These are phyloP conservation scores for Blechomonas ayalai DNA, from an alignment of 208 protist species.

Conservation along the genomic window DNA sequence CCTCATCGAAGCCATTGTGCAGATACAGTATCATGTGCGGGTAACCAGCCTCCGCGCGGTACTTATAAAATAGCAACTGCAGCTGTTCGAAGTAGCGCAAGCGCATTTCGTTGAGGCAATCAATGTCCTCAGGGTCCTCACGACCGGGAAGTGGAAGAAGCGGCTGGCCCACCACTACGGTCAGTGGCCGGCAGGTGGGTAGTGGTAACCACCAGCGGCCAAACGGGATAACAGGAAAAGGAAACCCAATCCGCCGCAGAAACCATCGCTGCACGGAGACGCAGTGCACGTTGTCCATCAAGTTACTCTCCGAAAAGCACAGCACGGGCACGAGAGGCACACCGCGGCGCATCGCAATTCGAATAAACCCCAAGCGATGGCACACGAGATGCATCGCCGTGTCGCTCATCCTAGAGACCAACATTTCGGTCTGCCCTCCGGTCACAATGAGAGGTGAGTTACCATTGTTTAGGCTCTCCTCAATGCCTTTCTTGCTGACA, in stretches of 20 bases:
- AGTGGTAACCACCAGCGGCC: conserved; percentile 51
- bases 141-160: conserved; percentile 27
- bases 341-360: conserved; percentile 36
- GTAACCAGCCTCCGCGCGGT: conserved; percentile 45
- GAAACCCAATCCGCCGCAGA: conserved; percentile 48
- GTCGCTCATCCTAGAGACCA: conserved; percentile 20
- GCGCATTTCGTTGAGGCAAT: conserved; percentile 30
- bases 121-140: conserved; percentile 20
- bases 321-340: conserved; percentile 56
- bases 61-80: conserved; percentile 48
- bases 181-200: conserved; percentile 25
- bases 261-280: conserved; percentile 41
- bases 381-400: conserved; percentile 64
- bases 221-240: conserved; percentile 45
- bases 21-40: conserved; percentile 51
- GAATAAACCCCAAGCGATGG: conserved; percentile 63
- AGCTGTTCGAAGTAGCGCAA: conserved; percentile 47
- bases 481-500: conserved; percentile 38
- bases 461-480: conserved; percentile 24
- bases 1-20: conserved; percentile 32
- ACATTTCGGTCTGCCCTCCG: conserved; percentile 73
- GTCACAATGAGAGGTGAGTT: conserved; percentile 61
- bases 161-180: conserved; percentile 50
- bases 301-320: conserved; percentile 58
- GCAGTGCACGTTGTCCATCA: conserved; percentile 53